phyloP scores from a whole-genome alignment of 352 stramenopile species.

The Aphanomyces invadans region DNA sequence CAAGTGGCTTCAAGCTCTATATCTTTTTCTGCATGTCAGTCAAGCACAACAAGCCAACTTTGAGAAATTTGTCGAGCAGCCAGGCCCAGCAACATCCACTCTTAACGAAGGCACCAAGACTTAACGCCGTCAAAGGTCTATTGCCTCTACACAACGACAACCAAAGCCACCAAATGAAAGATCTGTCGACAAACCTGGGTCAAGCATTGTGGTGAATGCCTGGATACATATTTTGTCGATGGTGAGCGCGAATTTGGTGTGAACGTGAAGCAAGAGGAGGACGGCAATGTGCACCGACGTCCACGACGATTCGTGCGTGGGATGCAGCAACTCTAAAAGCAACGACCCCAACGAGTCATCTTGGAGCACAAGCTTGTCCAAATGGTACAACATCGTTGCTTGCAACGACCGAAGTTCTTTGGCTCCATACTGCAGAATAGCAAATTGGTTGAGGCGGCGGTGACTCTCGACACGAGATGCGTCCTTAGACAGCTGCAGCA shows the following conservation, averaged over 20 bases:
- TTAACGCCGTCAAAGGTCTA: no score
- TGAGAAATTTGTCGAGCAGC: no score
- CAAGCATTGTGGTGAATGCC: background rate
- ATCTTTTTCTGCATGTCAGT: no score
- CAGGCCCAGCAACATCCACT: no score
- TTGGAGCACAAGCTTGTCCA: slow-evolving; percentile 43
- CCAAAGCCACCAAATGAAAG: background rate
- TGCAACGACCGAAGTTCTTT: slow-evolving; percentile 14
- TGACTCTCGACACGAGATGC: background rate
- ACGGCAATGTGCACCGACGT: slow-evolving; percentile 37
- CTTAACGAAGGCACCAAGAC: no score
- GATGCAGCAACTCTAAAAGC: slow-evolving; percentile 33
- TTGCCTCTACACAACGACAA: no score
- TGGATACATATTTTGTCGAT: slow-evolving; percentile 31
- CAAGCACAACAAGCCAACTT: no score
- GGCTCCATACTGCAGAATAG: background rate
- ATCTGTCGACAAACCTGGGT: background rate
- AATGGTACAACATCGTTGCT: slow-evolving; percentile 48
- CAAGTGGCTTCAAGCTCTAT: no score
- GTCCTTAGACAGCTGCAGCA: background rate
- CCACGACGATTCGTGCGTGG: slow-evolving; percentile 28
- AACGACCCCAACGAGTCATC: slow-evolving; percentile 34
- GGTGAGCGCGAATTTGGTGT: slow-evolving; percentile 30
- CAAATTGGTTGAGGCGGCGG: background rate
- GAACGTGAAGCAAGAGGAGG: slow-evolving; percentile 35